Evolutionary conservation across 805 yeast genomes (phyloP).

Genomic region (Metschnikowia shivogae): DNA sequence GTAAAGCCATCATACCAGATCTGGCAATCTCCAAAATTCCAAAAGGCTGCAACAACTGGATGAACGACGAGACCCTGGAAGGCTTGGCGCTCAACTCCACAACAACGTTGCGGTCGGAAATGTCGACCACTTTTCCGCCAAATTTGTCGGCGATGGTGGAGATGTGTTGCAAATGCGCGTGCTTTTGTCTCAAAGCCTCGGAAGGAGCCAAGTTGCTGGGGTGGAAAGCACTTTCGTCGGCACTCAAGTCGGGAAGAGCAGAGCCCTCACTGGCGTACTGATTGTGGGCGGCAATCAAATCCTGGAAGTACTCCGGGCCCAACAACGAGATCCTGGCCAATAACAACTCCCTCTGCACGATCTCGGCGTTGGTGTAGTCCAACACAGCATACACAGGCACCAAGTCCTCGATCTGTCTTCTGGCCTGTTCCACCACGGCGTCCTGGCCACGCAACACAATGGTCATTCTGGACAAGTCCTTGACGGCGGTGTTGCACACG

Average conservation of each 20-base stretch:
- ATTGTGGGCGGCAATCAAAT: slow-evolving; percentile 81
- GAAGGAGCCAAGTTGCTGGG: slow-evolving; percentile 87
- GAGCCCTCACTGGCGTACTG: slow-evolving; percentile 38
- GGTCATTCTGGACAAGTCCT: slow-evolving; percentile 95
- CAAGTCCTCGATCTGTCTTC: slow-evolving; percentile 95
- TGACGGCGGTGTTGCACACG: slow-evolving; percentile 94
- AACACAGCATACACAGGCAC: slow-evolving; percentile 98
- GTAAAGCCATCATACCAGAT: slow-evolving; percentile 98
- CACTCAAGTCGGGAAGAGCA: slow-evolving; percentile 41
- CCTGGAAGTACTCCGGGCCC: slow-evolving; percentile 98
- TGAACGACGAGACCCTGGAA: slow-evolving; percentile 77
- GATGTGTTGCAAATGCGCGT: slow-evolving; percentile 80
- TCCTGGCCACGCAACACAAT: slow-evolving; percentile 92
- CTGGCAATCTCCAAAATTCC: slow-evolving; percentile 95
- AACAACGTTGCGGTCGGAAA: slow-evolving; percentile 88
- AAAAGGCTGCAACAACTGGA: slow-evolving; percentile 88
- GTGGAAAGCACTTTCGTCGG: slow-evolving; percentile 56
- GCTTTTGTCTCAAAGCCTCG: slow-evolving; percentile 92
- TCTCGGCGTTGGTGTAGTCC: slow-evolving; percentile 87
- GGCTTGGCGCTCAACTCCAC: slow-evolving; percentile 96
- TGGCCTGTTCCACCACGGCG: slow-evolving; percentile 94
- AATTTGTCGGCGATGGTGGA: slow-evolving; percentile 76
- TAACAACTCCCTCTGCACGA: slow-evolving; percentile 85
- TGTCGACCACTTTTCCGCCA: slow-evolving; percentile 90
- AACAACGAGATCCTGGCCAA: slow-evolving; percentile 87